Evolutionary conservation across 306 rosid genomes (phyloP).

Genomic region (Trifolium fragiferum): DNA sequence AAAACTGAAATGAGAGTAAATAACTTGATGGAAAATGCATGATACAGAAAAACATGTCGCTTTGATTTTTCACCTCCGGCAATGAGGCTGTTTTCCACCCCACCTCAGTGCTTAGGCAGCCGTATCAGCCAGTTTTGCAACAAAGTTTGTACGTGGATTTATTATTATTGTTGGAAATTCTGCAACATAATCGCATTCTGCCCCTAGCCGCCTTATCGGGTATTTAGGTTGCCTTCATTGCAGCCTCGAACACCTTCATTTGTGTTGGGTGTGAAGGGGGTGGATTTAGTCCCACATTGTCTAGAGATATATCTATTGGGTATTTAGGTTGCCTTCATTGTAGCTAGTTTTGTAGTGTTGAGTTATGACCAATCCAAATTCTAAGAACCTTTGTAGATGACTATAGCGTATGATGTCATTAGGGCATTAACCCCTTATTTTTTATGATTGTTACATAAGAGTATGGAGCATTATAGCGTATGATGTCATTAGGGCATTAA

Average conservation of each 20-base stretch:
- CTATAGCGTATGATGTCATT: background rate
- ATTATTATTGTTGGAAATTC: background rate
- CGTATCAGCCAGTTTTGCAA: constrained; percentile 11
- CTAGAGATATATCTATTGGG: background rate
- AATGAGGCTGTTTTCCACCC: constrained; percentile 1
- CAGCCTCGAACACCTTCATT: background rate
- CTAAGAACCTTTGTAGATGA: background rate
- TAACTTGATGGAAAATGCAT: constrained; percentile 12
- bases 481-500: background rate
- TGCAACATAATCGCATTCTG: background rate
- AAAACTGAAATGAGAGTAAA: background rate
- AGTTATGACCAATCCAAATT: background rate
- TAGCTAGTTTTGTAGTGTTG: background rate
- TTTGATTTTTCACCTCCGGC: background rate
- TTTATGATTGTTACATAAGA: constrained; percentile 2
- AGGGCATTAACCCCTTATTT: background rate
- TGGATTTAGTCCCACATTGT: constrained; percentile 6
- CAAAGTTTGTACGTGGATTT: background rate
- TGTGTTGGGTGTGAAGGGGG: constrained; percentile 1
- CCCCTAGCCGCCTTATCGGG: background rate
- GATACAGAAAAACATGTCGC: background rate
- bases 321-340: too few relatives aligned
- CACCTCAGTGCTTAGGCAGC: background rate
- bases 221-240: background rate
- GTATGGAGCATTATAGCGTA: constrained; percentile 11